Percentiles rank a stretch among this genome's conserved stretches.
phyloP scores from a whole-genome alignment of 257 asterid genomes.

The Handroanthus guayacan region DNA sequence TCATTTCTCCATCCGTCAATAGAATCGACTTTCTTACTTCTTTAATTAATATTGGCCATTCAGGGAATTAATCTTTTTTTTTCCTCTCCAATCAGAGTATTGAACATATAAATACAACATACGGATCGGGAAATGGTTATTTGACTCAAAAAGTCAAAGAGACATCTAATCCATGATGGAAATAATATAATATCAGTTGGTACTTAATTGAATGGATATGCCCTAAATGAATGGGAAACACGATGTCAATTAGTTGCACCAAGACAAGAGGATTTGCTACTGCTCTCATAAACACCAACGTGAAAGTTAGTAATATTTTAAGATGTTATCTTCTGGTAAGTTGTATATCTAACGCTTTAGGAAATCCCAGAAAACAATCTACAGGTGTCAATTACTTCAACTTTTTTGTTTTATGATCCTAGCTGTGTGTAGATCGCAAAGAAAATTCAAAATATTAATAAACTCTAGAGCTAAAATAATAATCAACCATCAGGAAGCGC shows the following conservation, averaged over 20 bases:
- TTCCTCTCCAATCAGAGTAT: neutral
- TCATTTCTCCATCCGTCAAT: neutral
- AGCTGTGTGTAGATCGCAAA: neutral
- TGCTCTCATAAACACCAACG: neutral
- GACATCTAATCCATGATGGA: slow-evolving; percentile 4
- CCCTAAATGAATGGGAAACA: neutral
- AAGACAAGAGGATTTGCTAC: slow-evolving; percentile 1
- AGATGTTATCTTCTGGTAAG: neutral
- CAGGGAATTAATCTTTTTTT: neutral
- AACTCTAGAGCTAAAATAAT: slow-evolving; percentile 6
- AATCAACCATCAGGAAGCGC: neutral
- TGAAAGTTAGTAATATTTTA: neutral
- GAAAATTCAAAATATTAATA: neutral
- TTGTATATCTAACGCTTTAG: neutral
- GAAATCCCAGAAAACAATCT: neutral
- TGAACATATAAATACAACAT: slow-evolving; percentile 10
- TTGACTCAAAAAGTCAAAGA: slow-evolving; percentile 13
- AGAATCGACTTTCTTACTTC: neutral
- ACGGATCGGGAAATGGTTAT: neutral
- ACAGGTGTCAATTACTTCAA: slow-evolving; percentile 1
- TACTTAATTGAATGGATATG: neutral
- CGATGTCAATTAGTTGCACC: neutral
- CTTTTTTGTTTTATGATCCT: neutral
- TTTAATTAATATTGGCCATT: neutral
- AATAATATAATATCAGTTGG: slow-evolving; percentile 3